Evolutionary conservation across 306 rosid genomes (phyloP).

Genomic region (Malus sieversii): DNA sequence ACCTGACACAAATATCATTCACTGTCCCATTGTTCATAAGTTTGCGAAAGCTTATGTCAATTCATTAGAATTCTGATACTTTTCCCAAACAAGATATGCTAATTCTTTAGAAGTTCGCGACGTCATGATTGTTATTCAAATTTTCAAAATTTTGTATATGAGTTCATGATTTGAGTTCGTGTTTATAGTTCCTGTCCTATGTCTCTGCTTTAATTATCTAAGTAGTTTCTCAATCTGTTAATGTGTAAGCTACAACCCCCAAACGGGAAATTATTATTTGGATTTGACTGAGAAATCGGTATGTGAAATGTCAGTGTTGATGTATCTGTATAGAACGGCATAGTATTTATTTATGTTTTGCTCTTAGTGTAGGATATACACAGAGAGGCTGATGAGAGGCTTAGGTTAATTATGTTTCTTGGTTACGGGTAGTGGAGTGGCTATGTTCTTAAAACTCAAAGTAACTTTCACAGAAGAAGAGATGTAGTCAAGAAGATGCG

Average conservation of each 20-base stretch:
- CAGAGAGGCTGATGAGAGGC: not conserved
- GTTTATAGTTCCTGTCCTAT: too few relatives aligned
- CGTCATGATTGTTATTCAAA: not conserved
- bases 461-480: not conserved
- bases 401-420: not conserved
- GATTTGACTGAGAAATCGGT: not conserved
- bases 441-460: not conserved
- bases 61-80: not conserved
- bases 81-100: not conserved
- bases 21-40: not conserved
- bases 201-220: not conserved
- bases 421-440: not conserved
- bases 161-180: too few relatives aligned
- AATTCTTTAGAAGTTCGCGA: not conserved
- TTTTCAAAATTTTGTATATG: not conserved
- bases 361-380: not conserved
- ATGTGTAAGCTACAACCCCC: not conserved
- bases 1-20: not conserved
- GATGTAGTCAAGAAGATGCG: not conserved
- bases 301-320: not conserved
- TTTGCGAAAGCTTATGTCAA: not conserved
- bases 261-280: too few relatives aligned
- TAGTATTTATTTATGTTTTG: not conserved
- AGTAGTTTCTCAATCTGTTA: not conserved
- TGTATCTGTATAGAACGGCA: not conserved